Base-by-base conservation (phyloP, 495 filamentous ascomycete species). In the Annulohypoxylon moriforme region DNA sequence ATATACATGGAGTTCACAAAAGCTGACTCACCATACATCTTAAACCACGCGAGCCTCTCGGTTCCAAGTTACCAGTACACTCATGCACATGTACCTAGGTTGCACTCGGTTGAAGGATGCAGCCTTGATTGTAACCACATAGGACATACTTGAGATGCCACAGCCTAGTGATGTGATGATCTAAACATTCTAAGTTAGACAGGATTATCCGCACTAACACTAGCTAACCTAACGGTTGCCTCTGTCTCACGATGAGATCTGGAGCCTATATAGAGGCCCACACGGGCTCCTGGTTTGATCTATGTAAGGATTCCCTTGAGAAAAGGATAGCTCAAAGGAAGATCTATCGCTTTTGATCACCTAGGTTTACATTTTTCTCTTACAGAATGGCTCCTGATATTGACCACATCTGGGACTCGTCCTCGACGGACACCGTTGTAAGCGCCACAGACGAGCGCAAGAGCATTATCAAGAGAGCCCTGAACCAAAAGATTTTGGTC, bases 361-460 rank as follows among this genome's bases (percentile, higher is more conserved):
- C 5, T 55, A 18, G 25, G 29, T 10, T 3, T 34, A 10, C 82
- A 79, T 0, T 71, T 74, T 0, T 71, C 79, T 56, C 89, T 3
- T 29, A 29, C 2, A 3, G 88, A 69, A 76, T 76, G 75, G 65
- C 71, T 14, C 58, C 69, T 22, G 68, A 67, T 40, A 64, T 70
- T 25, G 49, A 63, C 16, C 67, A 49, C 25, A 44, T 66, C 16
- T 69, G 52, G 62, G n/a, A n/a, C n/a, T 24, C 61, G 2, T 11
- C 57, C 10, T 2, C 11, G 4, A 18, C 34, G 1, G 47, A 47
- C 29, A 22, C 25, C 36, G 24, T 3, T n/a, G 4, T 42, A 13
- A 56, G 29, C 34, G 22, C 38, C 18, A 20, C 33, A 20, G 69
- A 74, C 42, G 76, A 78, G 31, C 74, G 72, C 14, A 47, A 73